Evolutionary conservation across 306 rosid species (phyloP).

Genomic region (Cicer yamashitae): DNA sequence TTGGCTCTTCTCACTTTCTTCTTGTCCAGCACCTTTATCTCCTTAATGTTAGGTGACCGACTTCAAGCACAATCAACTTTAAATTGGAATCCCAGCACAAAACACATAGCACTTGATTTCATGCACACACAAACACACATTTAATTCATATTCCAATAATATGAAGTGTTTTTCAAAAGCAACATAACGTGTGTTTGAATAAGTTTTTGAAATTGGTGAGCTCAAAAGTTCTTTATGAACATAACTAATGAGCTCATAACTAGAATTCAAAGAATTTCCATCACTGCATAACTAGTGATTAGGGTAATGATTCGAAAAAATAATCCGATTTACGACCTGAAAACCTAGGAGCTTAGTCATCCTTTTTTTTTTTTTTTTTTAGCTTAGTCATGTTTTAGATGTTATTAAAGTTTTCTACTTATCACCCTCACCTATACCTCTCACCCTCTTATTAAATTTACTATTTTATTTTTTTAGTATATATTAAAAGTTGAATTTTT

Average conservation of each 20-base stretch:
- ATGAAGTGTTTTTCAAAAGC: not conserved
- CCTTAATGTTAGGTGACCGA: constrained; percentile 55
- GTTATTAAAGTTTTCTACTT: no score
- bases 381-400: no score
- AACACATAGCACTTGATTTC: not conserved
- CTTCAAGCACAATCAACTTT: constrained; percentile 30
- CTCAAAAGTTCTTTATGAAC: not conserved
- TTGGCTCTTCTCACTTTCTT: constrained; percentile 95
- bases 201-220: not conserved
- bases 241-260: not conserved
- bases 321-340: no score
- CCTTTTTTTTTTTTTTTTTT: no score
- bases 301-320: no score
- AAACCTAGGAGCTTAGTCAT: no score
- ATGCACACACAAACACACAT: not conserved
- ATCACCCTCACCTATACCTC: no score
- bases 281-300: not conserved
- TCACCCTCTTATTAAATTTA: fast-evolving
- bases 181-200: not conserved
- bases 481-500: no score
- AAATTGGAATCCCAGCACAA: constrained; percentile 15
- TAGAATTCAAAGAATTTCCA: constrained; percentile 22
- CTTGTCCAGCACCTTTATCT: constrained; percentile 93
- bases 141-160: not conserved
- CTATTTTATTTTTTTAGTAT: no score